Evolutionary conservation across 495 filamentous ascomycete species (phyloP), one percentile per base, ranked within the genome.

Genomic region (Aspergillus leporis): DNA sequence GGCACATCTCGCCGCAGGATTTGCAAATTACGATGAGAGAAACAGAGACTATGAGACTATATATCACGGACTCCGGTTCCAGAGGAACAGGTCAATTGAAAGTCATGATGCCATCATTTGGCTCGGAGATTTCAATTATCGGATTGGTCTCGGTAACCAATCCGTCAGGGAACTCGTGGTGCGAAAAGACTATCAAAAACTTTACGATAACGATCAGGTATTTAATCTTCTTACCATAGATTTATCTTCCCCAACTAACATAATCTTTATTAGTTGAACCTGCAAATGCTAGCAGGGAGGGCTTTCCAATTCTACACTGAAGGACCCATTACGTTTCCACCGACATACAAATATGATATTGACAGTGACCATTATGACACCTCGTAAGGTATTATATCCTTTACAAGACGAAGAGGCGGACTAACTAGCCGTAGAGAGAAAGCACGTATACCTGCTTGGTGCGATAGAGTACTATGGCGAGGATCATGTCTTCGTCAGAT

Each of bases 111-210:
- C 85, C 23, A 86, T 98, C n/a, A 89, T 99, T 58, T 99, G 95
- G 95, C 81, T 97, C 46, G 94, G 94, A 8, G 94, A 99, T 72
- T 99, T 99, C 77, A 99, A 99, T 66, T 99, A 99, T 74, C 87
- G 94, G 28, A 96, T 99, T 64, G 95, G 92, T 3, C 78, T 97
- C 54, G 82, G 81, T 21, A 85, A 92, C 62, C 92, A 96, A 41
- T 87, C 79, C 60, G 91, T 92, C 21, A 87, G 89, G 60, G 84
- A 87, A 53, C 78, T 95, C 23, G 82, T 96, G 48, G 78, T 83
- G 50, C 78, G 82, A 43, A 77, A 80, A 14, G 87, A 98, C 63
- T 78, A 93, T 10, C 87, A 90, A 53, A 89, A 78, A 28, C 78
- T 99, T 6, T 96, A 96, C 66, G 86, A 92, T 46, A 96, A 98